phyloP scores from a whole-genome alignment of 192 early-diverging fungal genomes.

The Spinellus fusiger region DNA sequence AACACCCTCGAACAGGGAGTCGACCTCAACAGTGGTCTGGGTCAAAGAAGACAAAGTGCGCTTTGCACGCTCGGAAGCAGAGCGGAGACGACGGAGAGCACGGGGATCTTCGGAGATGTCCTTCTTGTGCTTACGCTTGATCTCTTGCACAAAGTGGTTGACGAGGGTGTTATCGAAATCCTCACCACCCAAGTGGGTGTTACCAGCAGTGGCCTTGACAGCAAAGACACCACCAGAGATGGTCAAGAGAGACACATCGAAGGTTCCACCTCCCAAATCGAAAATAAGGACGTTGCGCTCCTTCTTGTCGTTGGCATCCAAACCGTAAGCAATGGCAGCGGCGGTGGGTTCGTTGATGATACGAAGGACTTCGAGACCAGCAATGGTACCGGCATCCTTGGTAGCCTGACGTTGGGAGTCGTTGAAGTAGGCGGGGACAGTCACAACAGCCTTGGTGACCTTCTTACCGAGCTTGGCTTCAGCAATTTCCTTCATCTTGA shows the following conservation, averaged over 20 bases:
- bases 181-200: conserved; percentile 97
- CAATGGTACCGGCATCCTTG: conserved; percentile 86
- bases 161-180: conserved; percentile 97
- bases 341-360: conserved; percentile 93
- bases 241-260: conserved; percentile 95
- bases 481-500: conserved; percentile 68
- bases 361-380: conserved; percentile 80
- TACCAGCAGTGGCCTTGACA: conserved; percentile 91
- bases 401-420: conserved; percentile 89
- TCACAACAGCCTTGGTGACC: conserved; percentile 69
- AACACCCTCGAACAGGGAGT: conserved; percentile 71
- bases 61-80: conserved; percentile 73
- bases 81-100: conserved; percentile 70
- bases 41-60: conserved; percentile 68
- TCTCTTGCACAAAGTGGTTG: conserved; percentile 84
- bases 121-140: conserved; percentile 67
- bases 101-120: conserved; percentile 67
- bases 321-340: conserved; percentile 90
- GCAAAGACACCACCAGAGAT: conserved; percentile 97
- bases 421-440: conserved; percentile 84
- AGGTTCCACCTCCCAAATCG: conserved; percentile 97
- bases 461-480: conserved; percentile 56
- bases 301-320: conserved; percentile 81
- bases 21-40: conserved; percentile 64
- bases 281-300: conserved; percentile 93